Conservation (phyloP, 495 filamentous ascomycete species). For the Aspergillus bridgeri region DNA sequence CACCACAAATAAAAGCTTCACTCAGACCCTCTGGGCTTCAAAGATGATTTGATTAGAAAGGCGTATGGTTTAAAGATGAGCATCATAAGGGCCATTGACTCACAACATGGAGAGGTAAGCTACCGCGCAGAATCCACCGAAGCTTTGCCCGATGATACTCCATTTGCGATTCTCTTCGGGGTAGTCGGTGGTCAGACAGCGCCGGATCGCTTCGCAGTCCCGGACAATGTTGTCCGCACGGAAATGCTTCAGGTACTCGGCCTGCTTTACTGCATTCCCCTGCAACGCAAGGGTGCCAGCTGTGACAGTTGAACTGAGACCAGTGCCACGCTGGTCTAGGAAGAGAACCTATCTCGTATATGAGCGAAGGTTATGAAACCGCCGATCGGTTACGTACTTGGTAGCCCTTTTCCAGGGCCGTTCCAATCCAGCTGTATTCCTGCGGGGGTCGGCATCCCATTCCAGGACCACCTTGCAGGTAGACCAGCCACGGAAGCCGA, state of each 20-base stretch:
- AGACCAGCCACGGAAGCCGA: slow-evolving; percentile 60
- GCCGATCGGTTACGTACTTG: slow-evolving; percentile 33
- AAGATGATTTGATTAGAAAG: slow-evolving; percentile 4
- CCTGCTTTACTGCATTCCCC: slow-evolving; percentile 64
- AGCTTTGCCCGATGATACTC: slow-evolving; percentile 84
- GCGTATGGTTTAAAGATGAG: not conserved
- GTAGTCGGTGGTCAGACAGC: slow-evolving; percentile 65
- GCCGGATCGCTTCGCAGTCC: slow-evolving; percentile 83
- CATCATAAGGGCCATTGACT: slow-evolving; percentile 15
- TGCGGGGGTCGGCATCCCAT: slow-evolving; percentile 72
- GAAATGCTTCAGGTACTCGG: slow-evolving; percentile 79
- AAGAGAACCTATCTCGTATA: slow-evolving; percentile 58
- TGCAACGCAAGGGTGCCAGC: slow-evolving; percentile 62
- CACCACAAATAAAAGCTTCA: slow-evolving; percentile 81
- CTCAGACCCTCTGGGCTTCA: slow-evolving; percentile 65
- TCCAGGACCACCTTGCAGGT: slow-evolving; percentile 76
- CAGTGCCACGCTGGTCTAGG: slow-evolving; percentile 87
- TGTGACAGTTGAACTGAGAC: slow-evolving; percentile 74
- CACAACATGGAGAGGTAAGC: slow-evolving; percentile 78
- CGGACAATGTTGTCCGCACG: slow-evolving; percentile 85
- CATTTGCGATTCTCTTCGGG: slow-evolving; percentile 72
- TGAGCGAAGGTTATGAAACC: not conserved
- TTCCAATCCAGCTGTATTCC: slow-evolving; percentile 59
- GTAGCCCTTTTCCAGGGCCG: slow-evolving; percentile 77
- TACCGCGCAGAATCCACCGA: slow-evolving; percentile 80